Evolutionary conservation across 2,329 filamentous ascomycete species (phyloP), one percentile per base, ranked within the genome.

Genomic region (Aspergillus fumigatus): DNA sequence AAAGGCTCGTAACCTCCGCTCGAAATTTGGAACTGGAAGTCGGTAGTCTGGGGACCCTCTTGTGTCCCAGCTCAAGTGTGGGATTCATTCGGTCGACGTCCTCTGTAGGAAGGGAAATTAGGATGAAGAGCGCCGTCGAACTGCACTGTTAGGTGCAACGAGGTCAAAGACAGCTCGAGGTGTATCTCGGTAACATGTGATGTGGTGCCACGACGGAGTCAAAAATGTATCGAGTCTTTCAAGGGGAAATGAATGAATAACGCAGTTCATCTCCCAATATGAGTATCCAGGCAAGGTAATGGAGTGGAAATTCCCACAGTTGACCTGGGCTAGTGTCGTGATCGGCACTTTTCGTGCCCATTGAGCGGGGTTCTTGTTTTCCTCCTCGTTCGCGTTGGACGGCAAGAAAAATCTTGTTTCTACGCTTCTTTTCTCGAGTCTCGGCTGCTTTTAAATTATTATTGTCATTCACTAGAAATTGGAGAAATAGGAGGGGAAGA

Each of bases 101-200:
- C n/a, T n/a, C n/a, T 17, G n/a, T 23, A 19, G 40, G 8, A 47
- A 14, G 43, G 43, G 43, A 47, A 4, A 25, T 2, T 21, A 10
- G 10, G 9, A 43, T 6, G n/a, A 19, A 21, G 40, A 43, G n/a
- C 1, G n/a, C 32, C 14, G 4, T 35, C 32, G 11, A 35, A 35
- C 32, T 43, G 40, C 40, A 21, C 21, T 43, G 21, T 43, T 43
- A 19, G 40, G 40, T 17, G 27, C 25, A 47, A 23, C 41, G 51
- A 27, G 48, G 40, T 50, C 47, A 19, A 53, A 45, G 45, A 48
- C 35, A 51, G 43, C 26, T 41, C n/a, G n/a, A 50, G 45, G 40
- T 48, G 26, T 49, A 50, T 45, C 52, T 63, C 62, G 59, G 61
- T 52, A 59, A 47, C 59, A 63, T 64, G 61, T 64, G 62, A 64